Percentiles rank a stretch among this genome's conserved stretches.
These are phyloP conservation scores for Talaromyces sp. DNA, from an alignment of 2,329 filamentous ascomycete genomes.

Conservation along the genomic window DNA sequence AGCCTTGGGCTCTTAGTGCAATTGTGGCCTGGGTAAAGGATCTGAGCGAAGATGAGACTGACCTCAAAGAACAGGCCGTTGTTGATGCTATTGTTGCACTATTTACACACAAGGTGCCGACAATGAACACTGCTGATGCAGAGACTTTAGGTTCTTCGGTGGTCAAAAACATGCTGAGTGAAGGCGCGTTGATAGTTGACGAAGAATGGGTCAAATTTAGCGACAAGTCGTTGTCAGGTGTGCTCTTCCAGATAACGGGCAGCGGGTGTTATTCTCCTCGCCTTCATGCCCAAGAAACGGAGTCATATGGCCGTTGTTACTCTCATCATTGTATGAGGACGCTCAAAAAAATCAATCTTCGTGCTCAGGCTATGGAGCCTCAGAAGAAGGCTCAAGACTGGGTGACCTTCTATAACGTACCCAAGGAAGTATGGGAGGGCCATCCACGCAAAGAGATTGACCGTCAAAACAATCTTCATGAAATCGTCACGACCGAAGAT, in stretches of 20 bases:
- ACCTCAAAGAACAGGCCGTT: slow-evolving; percentile 79
- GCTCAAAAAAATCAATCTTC: slow-evolving; percentile 87
- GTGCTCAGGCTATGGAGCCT: slow-evolving; percentile 67
- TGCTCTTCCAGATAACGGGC: slow-evolving; percentile 89
- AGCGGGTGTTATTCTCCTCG: slow-evolving; percentile 86
- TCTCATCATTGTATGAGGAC: slow-evolving; percentile 91
- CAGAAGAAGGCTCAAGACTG: slow-evolving; percentile 73
- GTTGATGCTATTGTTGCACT: slow-evolving; percentile 83
- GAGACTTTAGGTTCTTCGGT: slow-evolving; percentile 78
- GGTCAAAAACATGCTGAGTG: slow-evolving; percentile 73
- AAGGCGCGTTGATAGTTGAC: slow-evolving; percentile 74
- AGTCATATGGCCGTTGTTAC: slow-evolving; percentile 75
- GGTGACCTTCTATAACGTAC: slow-evolving; percentile 83
- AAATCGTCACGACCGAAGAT: slow-evolving; percentile 92
- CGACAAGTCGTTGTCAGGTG: slow-evolving; percentile 74
- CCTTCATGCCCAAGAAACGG: slow-evolving; percentile 63
- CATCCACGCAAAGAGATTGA: slow-evolving; percentile 84
- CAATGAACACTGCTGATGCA: slow-evolving; percentile 97
- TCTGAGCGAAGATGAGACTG: slow-evolving; percentile 86
- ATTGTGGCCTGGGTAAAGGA: slow-evolving; percentile 82
- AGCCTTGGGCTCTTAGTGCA: slow-evolving; percentile 92
- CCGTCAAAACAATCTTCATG: slow-evolving; percentile 89
- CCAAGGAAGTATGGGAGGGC: slow-evolving; percentile 68
- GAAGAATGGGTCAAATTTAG: slow-evolving; percentile 99
- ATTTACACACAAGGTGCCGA: slow-evolving; percentile 92